Evolutionary conservation across 352 stramenopile species (phyloP), one percentile per base, ranked within the genome.

Genomic region (Peronospora farinosa): DNA sequence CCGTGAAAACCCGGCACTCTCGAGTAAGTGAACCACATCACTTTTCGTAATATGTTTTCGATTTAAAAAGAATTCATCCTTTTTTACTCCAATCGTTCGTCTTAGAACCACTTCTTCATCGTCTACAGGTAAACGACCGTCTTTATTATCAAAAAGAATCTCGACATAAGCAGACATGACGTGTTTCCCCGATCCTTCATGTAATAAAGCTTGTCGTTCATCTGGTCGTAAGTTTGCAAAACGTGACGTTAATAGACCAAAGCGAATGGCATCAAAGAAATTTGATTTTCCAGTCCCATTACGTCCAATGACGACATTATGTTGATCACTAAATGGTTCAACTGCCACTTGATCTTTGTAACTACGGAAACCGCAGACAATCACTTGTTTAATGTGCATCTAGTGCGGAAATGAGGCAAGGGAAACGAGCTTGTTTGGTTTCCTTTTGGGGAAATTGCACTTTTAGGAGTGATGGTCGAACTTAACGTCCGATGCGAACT

Each of bases 31-130:
- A 39, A 96, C 79, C n/a, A 99, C 96, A 67, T 99, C 96, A 52
- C 84, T 96, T 73, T 98, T 98, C 40, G 85, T 96, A 45, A 98
- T 96, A 45, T 97, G 90, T 66, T 98, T 98, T 47, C 93, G 81
- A 66, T 99, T 98, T 13, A 99, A 78, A 65, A 99, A 99, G 74
- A 99, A 99, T 69, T 99, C 96, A 77, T 99, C 97, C 72, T 99
- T 99, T 74, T 99, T 99, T 47, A 97, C 83, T 43, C 97, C 96
- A 37, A 99, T 97, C n/a, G 95, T 98, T 30, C 97, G 92, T 44
- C 96, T 88, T 52, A 99, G 68, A 28, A 97, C 81, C 13, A 99
- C 96, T 47, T 97, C 91, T 33, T 92, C 72, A 32, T 80, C 84
- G 55, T 97, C 90, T 42, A 96, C 81, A 6, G 83, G 87, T 57